Evolutionary conservation across 306 rosid species (phyloP).

Genomic region (Sicyos edulis): DNA sequence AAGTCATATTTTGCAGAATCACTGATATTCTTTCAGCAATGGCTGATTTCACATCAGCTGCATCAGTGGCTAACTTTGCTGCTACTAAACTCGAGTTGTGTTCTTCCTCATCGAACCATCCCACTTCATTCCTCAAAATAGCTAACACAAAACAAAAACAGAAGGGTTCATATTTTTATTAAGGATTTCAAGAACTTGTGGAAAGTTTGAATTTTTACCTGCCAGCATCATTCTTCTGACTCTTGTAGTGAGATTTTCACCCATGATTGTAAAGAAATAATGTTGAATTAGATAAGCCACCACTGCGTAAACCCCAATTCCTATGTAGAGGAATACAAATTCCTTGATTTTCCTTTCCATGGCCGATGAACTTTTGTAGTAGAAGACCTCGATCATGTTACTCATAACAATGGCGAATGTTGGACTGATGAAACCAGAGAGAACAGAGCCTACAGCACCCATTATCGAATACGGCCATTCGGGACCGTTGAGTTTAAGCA

Average conservation of each 20-base stretch:
- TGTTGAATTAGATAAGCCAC: constrained; percentile 93
- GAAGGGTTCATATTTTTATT: not conserved
- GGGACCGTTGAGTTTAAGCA: constrained; percentile 79
- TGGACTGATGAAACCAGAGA: constrained; percentile 91
- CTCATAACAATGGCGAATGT: constrained; percentile 98
- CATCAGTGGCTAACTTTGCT: constrained; percentile 82
- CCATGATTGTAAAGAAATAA: constrained; percentile 96
- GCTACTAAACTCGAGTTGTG: constrained; percentile 91
- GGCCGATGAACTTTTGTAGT: constrained; percentile 59
- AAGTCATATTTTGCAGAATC: constrained; percentile 89
- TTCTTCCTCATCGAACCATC: constrained; percentile 98
- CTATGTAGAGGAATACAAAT: constrained; percentile 85
- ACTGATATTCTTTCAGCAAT: constrained; percentile 96
- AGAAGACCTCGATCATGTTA: constrained; percentile 94
- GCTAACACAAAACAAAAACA: constrained; percentile 31
- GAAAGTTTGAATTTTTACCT: constrained; percentile 31
- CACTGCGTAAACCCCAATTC: constrained; percentile 90
- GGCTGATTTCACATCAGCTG: constrained; percentile 93
- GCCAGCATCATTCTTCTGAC: constrained; percentile 99
- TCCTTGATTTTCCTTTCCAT: constrained; percentile 95
- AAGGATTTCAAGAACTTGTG: not conserved
- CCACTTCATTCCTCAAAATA: constrained; percentile 96
- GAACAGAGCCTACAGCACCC: constrained; percentile 94
- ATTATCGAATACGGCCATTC: constrained; percentile 98
- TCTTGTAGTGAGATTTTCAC: constrained; percentile 97